phyloP scores from a whole-genome alignment of 495 filamentous ascomycete genomes.

The Penicillium maclennaniae region DNA sequence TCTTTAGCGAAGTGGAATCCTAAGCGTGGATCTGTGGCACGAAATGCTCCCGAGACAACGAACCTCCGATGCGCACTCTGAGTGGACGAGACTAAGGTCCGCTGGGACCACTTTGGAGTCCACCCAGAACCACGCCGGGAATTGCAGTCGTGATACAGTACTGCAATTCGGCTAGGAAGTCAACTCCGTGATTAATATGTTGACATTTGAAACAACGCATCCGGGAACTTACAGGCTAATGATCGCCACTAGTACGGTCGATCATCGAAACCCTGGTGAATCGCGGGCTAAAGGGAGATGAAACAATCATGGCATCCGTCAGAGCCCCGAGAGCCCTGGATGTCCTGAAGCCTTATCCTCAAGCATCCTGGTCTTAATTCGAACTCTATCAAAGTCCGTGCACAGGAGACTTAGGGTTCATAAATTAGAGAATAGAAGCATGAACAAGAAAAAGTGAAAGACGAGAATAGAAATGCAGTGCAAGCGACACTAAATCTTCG shows the following conservation, averaged over 20 bases:
- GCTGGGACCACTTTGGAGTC: background rate
- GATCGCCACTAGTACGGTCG: constrained; percentile 31
- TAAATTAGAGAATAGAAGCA: background rate
- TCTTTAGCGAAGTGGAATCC: constrained; percentile 5
- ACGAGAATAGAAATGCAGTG: background rate
- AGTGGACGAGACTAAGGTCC: constrained; percentile 10
- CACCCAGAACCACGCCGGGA: constrained; percentile 1
- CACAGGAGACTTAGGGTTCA: background rate
- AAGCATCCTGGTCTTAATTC: constrained; percentile 1
- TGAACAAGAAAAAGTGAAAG: background rate
- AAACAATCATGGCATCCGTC: constrained; percentile 9
- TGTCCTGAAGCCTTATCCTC: background rate
- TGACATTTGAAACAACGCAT: constrained; percentile 8
- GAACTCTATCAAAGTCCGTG: constrained; percentile 15
- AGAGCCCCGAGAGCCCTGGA: too few relatives aligned
- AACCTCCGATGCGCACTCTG: constrained; percentile 3
- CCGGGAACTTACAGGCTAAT: background rate
- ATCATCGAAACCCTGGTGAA: constrained; percentile 18
- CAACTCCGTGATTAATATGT: background rate
- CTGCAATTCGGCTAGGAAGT: background rate
- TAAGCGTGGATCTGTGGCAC: constrained; percentile 5
- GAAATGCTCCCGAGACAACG: constrained; percentile 11
- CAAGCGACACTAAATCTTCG: background rate
- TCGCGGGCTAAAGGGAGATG: constrained; percentile 16
- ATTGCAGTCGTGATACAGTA: background rate